phyloP scores from a whole-genome alignment of 169 alveolate species.

The Plasmodium knowlesi region DNA sequence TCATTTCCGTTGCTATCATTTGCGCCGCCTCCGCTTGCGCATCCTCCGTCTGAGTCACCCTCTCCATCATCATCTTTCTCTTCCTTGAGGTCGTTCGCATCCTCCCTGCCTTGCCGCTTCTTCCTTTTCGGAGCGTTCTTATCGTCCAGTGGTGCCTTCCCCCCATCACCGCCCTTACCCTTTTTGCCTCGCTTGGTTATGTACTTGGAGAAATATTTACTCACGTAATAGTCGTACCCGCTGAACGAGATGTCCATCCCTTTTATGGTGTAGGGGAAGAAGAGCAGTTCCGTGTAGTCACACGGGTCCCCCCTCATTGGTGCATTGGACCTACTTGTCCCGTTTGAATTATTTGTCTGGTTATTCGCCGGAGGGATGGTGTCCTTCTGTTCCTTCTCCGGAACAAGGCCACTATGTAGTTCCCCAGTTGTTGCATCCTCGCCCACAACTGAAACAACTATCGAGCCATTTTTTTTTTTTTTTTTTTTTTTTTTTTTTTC shows the following conservation, averaged over 20 bases:
- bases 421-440: not conserved
- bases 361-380: not conserved
- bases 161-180: not conserved
- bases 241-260: conserved; percentile 98
- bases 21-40: not conserved
- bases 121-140: not conserved
- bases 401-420: not conserved
- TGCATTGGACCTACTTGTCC: too few relatives aligned
- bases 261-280: conserved; percentile 96
- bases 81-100: not conserved
- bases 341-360: not conserved
- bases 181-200: conserved; percentile 1
- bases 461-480: not conserved
- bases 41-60: not conserved
- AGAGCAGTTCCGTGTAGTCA: conserved; percentile 87
- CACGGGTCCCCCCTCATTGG: not conserved
- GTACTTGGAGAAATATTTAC: conserved; percentile 54
- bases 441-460: not conserved
- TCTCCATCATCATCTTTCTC: not conserved
- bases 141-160: not conserved
- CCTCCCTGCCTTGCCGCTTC: not conserved
- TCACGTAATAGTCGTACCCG: conserved; percentile 84
- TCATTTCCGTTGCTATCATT: not conserved
- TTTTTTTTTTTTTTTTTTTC: not conserved
- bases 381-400: not conserved